These are phyloP conservation scores for Xylaria sp. DNA, from an alignment of 2,329 filamentous ascomycete species.

Conservation along the genomic window DNA sequence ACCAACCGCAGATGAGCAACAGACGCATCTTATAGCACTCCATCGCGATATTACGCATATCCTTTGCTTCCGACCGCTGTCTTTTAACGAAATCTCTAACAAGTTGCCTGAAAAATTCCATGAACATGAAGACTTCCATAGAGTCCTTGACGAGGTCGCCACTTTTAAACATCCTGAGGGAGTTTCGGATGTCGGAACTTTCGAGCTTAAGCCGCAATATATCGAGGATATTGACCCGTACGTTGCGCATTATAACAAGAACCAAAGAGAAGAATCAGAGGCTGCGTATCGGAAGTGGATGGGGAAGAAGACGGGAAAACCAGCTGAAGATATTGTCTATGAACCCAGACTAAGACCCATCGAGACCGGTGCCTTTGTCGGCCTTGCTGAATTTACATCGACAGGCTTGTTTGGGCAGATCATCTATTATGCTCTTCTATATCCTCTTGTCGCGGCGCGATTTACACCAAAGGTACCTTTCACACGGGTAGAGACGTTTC, in stretches of 20 bases:
- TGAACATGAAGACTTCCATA: conserved; percentile 88
- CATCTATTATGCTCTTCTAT: conserved; percentile 87
- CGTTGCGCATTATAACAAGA: conserved; percentile 94
- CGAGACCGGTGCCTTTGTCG: conserved; percentile 77
- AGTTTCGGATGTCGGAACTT: conserved; percentile 90
- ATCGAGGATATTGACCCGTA: conserved; percentile 94
- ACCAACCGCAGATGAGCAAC: conserved; percentile 71
- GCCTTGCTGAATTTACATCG: conserved; percentile 81
- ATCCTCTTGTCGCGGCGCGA: conserved; percentile 75
- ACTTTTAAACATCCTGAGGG: conserved; percentile 91
- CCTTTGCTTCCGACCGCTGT: conserved; percentile 94
- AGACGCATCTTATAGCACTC: conserved; percentile 75
- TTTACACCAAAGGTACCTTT: conserved; percentile 79
- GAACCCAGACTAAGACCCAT: conserved; percentile 86
- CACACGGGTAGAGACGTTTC: conserved; percentile 87
- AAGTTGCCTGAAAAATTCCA: conserved; percentile 90
- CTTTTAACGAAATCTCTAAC: conserved; percentile 88
- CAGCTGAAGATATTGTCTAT: conserved; percentile 85
- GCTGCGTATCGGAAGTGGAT: conserved; percentile 86
- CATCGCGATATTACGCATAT: conserved; percentile 92
- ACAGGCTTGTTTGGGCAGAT: conserved; percentile 90
- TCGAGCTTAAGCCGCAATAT: conserved; percentile 87
- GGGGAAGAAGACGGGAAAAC: conserved; percentile 86
- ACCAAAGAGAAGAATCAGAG: conserved; percentile 95
- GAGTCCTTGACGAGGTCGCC: conserved; percentile 86